These are phyloP conservation scores for Pythium angustatum DNA, from an alignment of 352 stramenopile species.

Conservation along the genomic window DNA sequence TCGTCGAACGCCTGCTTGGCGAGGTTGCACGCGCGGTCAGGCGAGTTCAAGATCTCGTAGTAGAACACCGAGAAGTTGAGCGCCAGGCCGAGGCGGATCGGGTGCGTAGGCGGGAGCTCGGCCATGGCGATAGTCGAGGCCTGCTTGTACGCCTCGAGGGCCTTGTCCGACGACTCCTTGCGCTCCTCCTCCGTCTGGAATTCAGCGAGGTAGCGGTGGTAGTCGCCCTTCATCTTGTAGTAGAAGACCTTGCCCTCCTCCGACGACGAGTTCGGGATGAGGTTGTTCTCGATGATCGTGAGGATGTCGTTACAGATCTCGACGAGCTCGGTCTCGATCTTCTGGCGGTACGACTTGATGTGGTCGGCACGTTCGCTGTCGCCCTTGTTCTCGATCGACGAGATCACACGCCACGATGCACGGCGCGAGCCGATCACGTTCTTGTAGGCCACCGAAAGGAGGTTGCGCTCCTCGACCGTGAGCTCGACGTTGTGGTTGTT, in stretches of 20 bases:
- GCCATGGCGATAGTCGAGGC: constrained; percentile 92
- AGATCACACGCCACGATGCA: constrained; percentile 98
- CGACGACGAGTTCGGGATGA: constrained; percentile 97
- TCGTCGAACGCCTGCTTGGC: constrained; percentile 99
- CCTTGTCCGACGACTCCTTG: constrained; percentile 92
- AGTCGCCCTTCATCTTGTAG: constrained; percentile 99
- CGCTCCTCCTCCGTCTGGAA: constrained; percentile 96
- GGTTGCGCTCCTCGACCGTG: constrained; percentile 98
- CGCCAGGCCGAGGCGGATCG: constrained; percentile 97
- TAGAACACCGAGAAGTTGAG: constrained; percentile 99
- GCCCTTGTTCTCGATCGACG: constrained; percentile 98
- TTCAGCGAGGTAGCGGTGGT: constrained; percentile 99
- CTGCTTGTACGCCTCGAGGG: constrained; percentile 78
- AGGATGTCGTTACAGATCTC: constrained; percentile 98
- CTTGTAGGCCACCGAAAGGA: constrained; percentile 94
- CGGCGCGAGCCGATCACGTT: constrained; percentile 98
- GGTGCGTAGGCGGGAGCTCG: constrained; percentile 97
- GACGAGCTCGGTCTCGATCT: constrained; percentile 95
- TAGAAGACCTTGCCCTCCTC: constrained; percentile 99
- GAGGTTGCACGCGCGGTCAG: constrained; percentile 91
- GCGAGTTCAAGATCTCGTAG: constrained; percentile 99
- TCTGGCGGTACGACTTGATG: constrained; percentile 95
- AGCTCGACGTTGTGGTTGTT: constrained; percentile 95
- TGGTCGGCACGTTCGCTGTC: constrained; percentile 88
- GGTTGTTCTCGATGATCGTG: constrained; percentile 96